Evolutionary conservation across 2,329 filamentous ascomycete genomes (phyloP).

Genomic region (Epichloe sylvatica): DNA sequence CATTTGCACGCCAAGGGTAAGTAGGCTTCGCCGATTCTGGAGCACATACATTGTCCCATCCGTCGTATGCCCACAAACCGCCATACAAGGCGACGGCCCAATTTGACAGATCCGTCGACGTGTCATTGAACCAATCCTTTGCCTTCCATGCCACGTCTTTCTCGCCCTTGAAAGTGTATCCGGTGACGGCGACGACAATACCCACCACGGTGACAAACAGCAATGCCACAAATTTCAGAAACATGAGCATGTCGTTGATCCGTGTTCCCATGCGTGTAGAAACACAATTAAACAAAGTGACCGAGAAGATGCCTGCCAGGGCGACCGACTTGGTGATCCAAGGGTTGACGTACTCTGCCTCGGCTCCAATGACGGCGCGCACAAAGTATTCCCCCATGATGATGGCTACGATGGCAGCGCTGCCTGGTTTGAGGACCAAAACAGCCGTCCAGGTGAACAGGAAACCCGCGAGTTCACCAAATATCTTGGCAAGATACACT

Average conservation of each 20-base stretch:
- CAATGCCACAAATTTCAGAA: slow-evolving; percentile 87
- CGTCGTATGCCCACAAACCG: slow-evolving; percentile 94
- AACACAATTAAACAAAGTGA: slow-evolving; percentile 79
- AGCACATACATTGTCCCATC: slow-evolving; percentile 83
- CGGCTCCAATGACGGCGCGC: slow-evolving; percentile 71
- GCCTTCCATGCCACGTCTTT: slow-evolving; percentile 79
- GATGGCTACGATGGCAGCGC: slow-evolving; percentile 86
- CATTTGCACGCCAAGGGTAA: not conserved
- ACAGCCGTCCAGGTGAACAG: slow-evolving; percentile 95
- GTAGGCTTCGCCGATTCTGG: not conserved
- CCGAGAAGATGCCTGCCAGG: slow-evolving; percentile 55
- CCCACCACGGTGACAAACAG: slow-evolving; percentile 77
- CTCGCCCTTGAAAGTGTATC: slow-evolving; percentile 60
- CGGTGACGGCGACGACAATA: slow-evolving; percentile 77
- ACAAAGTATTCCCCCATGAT: slow-evolving; percentile 97
- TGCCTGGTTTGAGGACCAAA: slow-evolving; percentile 83
- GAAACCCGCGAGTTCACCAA: slow-evolving; percentile 85
- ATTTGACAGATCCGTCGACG: slow-evolving; percentile 61
- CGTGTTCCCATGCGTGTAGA: slow-evolving; percentile 80
- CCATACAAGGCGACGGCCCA: slow-evolving; percentile 94
- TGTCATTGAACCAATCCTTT: slow-evolving; percentile 77
- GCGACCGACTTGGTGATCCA: slow-evolving; percentile 91
- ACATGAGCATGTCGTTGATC: slow-evolving; percentile 87
- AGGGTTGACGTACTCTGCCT: slow-evolving; percentile 62
- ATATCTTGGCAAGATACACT: slow-evolving; percentile 89